phyloP scores from a whole-genome alignment of 2,329 filamentous ascomycete species.

The Colletotrichum eleusines region DNA sequence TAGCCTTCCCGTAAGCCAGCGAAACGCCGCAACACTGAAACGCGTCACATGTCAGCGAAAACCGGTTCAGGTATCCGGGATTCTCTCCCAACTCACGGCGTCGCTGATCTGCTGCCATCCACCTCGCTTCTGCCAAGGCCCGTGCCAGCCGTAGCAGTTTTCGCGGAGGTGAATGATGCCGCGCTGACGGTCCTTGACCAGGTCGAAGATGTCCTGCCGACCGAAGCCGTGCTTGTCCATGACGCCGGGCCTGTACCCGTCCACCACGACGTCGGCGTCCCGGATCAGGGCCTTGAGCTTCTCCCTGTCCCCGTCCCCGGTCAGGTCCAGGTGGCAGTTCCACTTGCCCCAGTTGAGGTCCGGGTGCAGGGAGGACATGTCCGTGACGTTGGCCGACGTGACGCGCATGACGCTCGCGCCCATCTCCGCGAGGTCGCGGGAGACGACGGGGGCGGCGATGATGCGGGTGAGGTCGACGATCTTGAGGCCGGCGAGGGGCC shows the following conservation, averaged over 20 bases:
- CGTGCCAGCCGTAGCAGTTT: conserved; percentile 67
- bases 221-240: conserved; percentile 61
- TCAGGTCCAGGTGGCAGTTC: conserved; percentile 58
- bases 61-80: background rate
- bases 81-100: conserved; percentile 47
- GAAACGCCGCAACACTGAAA: conserved; percentile 57
- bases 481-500: conserved; percentile 61
- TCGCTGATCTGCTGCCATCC: conserved; percentile 68
- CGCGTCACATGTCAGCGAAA: background rate
- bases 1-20: conserved; percentile 59
- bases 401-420: conserved; percentile 62
- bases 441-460: conserved; percentile 61
- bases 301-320: conserved; percentile 36
- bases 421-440: conserved; percentile 56
- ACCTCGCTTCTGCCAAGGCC: conserved; percentile 58
- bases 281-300: conserved; percentile 51
- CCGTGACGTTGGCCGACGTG: conserved; percentile 54
- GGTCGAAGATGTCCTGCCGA: conserved; percentile 53
- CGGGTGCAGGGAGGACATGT: conserved; percentile 55
- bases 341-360: conserved; percentile 66
- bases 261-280: conserved; percentile 63
- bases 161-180: conserved; percentile 61
- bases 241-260: conserved; percentile 62
- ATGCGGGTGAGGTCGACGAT: conserved; percentile 61
- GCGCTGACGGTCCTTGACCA: conserved; percentile 45